Percentiles rank a stretch among this genome's conserved stretches.
These are phyloP conservation scores for Anthostomella pinea DNA, from an alignment of 2,329 filamentous ascomycete species.

Conservation along the genomic window DNA sequence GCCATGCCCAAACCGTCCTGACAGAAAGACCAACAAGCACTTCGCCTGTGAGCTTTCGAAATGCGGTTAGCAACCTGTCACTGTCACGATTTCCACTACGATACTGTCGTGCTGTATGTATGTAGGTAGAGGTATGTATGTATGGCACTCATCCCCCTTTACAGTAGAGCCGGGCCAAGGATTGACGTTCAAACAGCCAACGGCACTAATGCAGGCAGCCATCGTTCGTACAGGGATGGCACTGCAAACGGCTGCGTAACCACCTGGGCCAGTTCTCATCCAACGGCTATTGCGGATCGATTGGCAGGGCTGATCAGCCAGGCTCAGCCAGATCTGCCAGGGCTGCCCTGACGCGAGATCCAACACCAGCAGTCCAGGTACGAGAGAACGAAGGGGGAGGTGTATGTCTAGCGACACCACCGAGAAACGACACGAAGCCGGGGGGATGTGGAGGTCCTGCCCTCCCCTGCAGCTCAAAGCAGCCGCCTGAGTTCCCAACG, in stretches of 20 bases:
- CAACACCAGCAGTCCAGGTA: neutral
- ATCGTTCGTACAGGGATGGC: slow-evolving; percentile 24
- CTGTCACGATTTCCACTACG: neutral
- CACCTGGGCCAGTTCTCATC: no score
- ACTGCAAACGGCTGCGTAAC: slow-evolving; percentile 23
- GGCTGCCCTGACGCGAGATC: slow-evolving; percentile 8
- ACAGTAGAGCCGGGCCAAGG: slow-evolving; percentile 5
- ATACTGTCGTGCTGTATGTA: no score
- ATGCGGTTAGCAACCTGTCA: neutral
- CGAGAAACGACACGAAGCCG: slow-evolving; percentile 1
- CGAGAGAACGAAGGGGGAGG: slow-evolving; percentile 5
- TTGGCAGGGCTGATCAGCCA: slow-evolving; percentile 11
- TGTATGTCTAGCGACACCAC: slow-evolving; percentile 8
- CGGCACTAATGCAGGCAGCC: slow-evolving; percentile 28
- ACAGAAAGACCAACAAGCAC: neutral
- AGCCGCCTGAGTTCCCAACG: no score
- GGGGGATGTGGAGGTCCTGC: neutral
- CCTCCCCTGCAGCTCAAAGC: no score
- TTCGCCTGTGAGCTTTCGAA: neutral
- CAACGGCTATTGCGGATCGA: no score
- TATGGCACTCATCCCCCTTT: no score
- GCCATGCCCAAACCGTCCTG: neutral
- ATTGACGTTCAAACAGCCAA: slow-evolving; percentile 32
- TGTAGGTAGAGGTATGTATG: no score
- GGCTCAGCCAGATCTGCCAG: neutral